These are phyloP conservation scores for Pichia sp. DNA, from an alignment of 1,139 yeast species.

Conservation along the genomic window DNA sequence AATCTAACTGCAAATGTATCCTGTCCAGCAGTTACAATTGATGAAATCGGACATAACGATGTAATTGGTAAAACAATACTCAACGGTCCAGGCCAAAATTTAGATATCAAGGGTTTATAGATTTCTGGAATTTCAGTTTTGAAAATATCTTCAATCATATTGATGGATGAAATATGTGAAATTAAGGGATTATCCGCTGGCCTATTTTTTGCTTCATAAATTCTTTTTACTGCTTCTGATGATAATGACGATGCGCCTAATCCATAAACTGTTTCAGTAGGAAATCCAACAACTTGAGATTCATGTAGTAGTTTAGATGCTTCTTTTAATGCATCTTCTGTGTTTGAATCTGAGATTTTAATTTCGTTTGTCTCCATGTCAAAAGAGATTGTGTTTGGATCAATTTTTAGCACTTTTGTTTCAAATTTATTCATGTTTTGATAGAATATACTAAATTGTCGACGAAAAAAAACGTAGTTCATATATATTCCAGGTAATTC, in stretches of 20 bases:
- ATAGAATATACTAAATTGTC: conserved; percentile 1
- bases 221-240: conserved; percentile 66
- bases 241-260: conserved; percentile 81
- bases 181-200: conserved; percentile 95
- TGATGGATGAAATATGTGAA: conserved; percentile 74
- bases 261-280: conserved; percentile 96
- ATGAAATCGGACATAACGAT: conserved; percentile 47
- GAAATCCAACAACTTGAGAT: conserved; percentile 77
- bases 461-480: background rate
- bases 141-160: conserved; percentile 57
- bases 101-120: conserved; percentile 54
- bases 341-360: conserved; percentile 42
- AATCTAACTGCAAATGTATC: conserved; percentile 86
- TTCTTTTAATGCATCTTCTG: conserved; percentile 41
- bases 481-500: background rate
- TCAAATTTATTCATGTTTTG: conserved; percentile 4
- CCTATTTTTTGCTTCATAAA: conserved; percentile 81
- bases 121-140: conserved; percentile 51
- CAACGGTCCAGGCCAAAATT: conserved; percentile 95
- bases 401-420: conserved; percentile 41
- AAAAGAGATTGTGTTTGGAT: conserved; percentile 38
- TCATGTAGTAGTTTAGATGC: conserved; percentile 54
- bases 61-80: conserved; percentile 75
- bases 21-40: conserved; percentile 77
- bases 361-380: conserved; percentile 24